Percentiles rank a stretch among this genome's conserved stretches.
These are phyloP conservation scores for Blumeria hordei DNA, from an alignment of 2,329 filamentous ascomycete genomes.

Conservation along the genomic window DNA sequence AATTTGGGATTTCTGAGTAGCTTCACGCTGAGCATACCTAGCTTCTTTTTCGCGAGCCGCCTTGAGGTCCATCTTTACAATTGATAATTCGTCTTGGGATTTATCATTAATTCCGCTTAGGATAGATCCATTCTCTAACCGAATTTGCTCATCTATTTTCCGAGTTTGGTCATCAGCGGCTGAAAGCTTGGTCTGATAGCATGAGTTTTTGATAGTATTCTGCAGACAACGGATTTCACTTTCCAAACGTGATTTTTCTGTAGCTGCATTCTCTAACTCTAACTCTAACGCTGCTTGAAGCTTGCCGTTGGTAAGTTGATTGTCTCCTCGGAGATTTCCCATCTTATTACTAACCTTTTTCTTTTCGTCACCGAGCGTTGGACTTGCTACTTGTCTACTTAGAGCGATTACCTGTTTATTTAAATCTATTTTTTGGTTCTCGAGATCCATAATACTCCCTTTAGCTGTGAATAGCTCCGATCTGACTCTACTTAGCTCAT, in stretches of 20 bases:
- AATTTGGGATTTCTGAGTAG: slow-evolving; percentile 33
- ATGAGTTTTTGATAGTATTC: slow-evolving; percentile 14
- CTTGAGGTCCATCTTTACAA: slow-evolving; percentile 37
- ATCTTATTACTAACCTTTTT: slow-evolving; percentile 44
- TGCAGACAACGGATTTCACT: slow-evolving; percentile 30
- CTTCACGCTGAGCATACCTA: slow-evolving; percentile 39
- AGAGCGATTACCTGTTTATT: slow-evolving; percentile 31
- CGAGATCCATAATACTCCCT: slow-evolving; percentile 28
- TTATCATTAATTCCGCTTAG: slow-evolving; percentile 19
- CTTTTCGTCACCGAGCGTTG: slow-evolving; percentile 42
- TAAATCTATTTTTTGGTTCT: slow-evolving; percentile 43
- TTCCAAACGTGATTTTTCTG: slow-evolving; percentile 38
- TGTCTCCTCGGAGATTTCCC: slow-evolving; percentile 39
- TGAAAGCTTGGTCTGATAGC: slow-evolving; percentile 17
- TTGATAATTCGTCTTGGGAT: slow-evolving; percentile 27
- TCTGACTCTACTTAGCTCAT: slow-evolving; percentile 33
- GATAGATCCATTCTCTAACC: slow-evolving; percentile 18
- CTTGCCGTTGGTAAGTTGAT: slow-evolving; percentile 28
- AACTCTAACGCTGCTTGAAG: slow-evolving; percentile 30
- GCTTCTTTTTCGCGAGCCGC: slow-evolving; percentile 40
- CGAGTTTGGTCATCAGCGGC: slow-evolving; percentile 34
- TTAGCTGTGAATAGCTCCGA: slow-evolving; percentile 34
- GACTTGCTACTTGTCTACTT: slow-evolving; percentile 31
- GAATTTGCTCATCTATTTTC: slow-evolving; percentile 33
- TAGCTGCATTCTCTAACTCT: slow-evolving; percentile 40